Evolutionary conservation across 768 basidiomycete genomes (phyloP).

Genomic region (Macrolepiota dolichaula): DNA sequence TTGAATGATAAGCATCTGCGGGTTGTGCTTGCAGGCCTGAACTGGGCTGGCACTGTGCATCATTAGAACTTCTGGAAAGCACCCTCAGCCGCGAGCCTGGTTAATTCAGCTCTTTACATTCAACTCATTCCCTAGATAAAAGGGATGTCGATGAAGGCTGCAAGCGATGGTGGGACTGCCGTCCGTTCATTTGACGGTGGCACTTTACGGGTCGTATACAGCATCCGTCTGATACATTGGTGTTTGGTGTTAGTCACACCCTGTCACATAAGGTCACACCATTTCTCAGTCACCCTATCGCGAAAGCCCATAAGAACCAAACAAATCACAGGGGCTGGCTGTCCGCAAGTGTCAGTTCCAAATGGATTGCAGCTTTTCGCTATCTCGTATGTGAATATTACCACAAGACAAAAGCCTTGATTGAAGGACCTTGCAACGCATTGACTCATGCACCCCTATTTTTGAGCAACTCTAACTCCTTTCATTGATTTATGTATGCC

Average conservation of each 20-base stretch:
- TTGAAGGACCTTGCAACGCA: not conserved
- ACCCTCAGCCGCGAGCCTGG: not conserved
- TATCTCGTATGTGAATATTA: not conserved
- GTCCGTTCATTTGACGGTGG: not conserved
- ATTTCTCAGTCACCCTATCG: not conserved
- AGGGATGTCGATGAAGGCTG: not conserved
- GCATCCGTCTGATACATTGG: not conserved
- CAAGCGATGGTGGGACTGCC: not conserved
- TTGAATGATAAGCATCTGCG: not conserved
- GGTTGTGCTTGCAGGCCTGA: not conserved
- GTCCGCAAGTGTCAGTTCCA: not conserved
- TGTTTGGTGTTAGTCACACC: not conserved
- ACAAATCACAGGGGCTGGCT: not conserved
- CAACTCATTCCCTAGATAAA: not conserved
- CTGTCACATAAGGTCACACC: not conserved
- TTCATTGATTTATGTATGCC: slow-evolving; percentile 1
- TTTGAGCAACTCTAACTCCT: slow-evolving; percentile 10
- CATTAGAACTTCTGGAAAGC: not conserved
- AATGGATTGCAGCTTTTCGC: not conserved
- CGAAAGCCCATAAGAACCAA: not conserved
- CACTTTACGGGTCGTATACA: not conserved
- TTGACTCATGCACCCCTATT: not conserved
- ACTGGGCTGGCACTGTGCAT: not conserved
- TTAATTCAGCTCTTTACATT: not conserved
- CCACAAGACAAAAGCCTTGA: not conserved